These are phyloP conservation scores for Chlamydomonas sp. DNA, from an alignment of 139 green algal species.

Conservation along the genomic window DNA sequence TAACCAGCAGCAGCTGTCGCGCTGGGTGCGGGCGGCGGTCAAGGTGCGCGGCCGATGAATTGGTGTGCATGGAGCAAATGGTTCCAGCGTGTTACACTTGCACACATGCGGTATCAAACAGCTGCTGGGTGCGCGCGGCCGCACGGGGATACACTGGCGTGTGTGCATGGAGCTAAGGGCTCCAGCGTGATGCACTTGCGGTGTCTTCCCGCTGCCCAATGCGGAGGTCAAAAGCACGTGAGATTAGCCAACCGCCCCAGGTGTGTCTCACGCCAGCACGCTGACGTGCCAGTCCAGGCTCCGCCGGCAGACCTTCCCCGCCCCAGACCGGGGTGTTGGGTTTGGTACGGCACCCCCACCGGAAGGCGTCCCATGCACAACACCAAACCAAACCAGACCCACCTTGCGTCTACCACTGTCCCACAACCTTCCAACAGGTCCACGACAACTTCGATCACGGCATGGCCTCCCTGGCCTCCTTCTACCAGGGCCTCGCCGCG, in stretches of 20 bases:
- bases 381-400: not conserved
- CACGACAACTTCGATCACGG: constrained; percentile 40
- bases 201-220: not conserved
- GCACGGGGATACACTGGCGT: not conserved
- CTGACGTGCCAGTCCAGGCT: not conserved
- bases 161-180: not conserved
- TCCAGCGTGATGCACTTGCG: not conserved
- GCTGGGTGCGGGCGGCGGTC: constrained; percentile 72
- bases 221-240: not conserved
- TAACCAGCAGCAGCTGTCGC: constrained; percentile 69
- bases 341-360: no score
- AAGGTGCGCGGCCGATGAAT: constrained; percentile 20
- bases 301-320: no score
- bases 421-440: constrained; percentile 42
- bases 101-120: not conserved
- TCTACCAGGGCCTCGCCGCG: constrained; percentile 64
- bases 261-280: not conserved
- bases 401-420: not conserved
- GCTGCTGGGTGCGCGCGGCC: no score
- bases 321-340: no score
- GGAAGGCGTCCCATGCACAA: no score
- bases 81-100: not conserved
- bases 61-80: not conserved
- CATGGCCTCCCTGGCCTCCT: constrained; percentile 54
- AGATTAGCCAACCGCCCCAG: not conserved